A percentile compares a stretch with the other conserved stretches of the same genome.
Evolutionary conservation across 73 alveolate species (phyloP).

Genomic region (Symbiodinium pilosum): DNA sequence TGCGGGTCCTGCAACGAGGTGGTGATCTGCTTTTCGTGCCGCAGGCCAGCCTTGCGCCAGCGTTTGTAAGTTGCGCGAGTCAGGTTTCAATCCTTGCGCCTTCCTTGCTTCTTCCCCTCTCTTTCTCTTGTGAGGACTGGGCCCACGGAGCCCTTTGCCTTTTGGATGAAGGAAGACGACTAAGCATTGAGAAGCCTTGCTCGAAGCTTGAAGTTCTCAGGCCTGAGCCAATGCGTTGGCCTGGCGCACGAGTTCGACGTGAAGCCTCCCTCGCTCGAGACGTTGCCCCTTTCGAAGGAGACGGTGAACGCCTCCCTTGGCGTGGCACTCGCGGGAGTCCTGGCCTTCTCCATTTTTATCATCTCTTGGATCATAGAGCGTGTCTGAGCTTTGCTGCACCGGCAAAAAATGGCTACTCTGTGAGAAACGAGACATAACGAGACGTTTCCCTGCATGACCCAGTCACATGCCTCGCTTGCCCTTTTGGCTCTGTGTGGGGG

Average conservation of each 20-base stretch:
- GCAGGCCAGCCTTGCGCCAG: too few relatives aligned
- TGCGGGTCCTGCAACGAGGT: constrained; percentile 43
- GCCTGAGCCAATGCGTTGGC: constrained; percentile 84
- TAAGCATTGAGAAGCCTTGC: too few relatives aligned
- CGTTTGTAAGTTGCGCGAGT: too few relatives aligned
- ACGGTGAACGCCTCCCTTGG: constrained; percentile 83
- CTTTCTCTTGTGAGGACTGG: too few relatives aligned
- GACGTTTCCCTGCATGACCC: not conserved
- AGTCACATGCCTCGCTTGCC: not conserved
- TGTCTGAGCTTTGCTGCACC: not conserved
- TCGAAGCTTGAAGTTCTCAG: too few relatives aligned
- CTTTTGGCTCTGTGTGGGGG: not conserved
- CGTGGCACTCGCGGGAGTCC: constrained; percentile 53
- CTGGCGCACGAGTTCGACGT: constrained; percentile 90
- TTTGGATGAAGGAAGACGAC: not conserved
- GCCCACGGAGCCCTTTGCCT: constrained; percentile 71
- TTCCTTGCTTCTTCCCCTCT: too few relatives aligned
- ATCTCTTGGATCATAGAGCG: constrained; percentile 45
- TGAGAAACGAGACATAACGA: not conserved
- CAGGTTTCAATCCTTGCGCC: too few relatives aligned
- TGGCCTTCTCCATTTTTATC: constrained; percentile 6
- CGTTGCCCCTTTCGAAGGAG: constrained; percentile 74
- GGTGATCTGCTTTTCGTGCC: constrained; percentile 76
- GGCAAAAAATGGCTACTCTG: too few relatives aligned
- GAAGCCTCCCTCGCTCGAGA: not conserved